These are phyloP conservation scores for Hypoxylon rickii DNA, from an alignment of 495 filamentous ascomycete genomes.

Conservation along the genomic window DNA sequence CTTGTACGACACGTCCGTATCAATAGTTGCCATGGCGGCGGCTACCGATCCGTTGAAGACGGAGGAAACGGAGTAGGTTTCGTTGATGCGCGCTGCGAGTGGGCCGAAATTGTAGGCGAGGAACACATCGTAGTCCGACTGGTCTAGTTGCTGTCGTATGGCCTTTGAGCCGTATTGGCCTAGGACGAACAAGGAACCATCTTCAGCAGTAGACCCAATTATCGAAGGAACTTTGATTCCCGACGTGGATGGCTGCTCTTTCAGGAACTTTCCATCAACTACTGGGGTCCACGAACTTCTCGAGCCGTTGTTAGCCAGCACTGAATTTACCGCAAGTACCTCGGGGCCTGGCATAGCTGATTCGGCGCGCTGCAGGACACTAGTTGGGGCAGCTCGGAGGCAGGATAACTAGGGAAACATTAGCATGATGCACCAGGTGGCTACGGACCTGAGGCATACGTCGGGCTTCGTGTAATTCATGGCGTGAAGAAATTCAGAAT, in stretches of 20 bases:
- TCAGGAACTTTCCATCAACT: conserved; percentile 43
- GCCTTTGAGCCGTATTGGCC: conserved; percentile 13
- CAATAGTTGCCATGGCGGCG: conserved; percentile 20
- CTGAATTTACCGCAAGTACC: conserved; percentile 11
- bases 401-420: conserved; percentile 27
- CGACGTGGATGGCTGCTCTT: conserved; percentile 38
- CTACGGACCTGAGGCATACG: conserved; percentile 12
- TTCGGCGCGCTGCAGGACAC: conserved; percentile 1
- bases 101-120: conserved; percentile 40
- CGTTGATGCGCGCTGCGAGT: conserved; percentile 35
- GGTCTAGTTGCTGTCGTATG: neutral
- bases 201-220: conserved; percentile 39
- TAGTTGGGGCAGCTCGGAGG: conserved; percentile 11
- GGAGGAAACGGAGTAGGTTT: conserved; percentile 40
- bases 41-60: conserved; percentile 28
- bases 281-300: conserved; percentile 32
- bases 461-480: conserved; percentile 35
- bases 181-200: conserved; percentile 36
- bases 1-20: conserved; percentile 39
- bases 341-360: conserved; percentile 8
- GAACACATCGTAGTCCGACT: conserved; percentile 32
- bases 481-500: conserved; percentile 32
- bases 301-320: conserved; percentile 16
- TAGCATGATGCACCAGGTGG: neutral
- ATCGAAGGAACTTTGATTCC: conserved; percentile 45